Conservation (phyloP, 495 filamentous ascomycete genomes). For the Daldinia concentrica region DNA sequence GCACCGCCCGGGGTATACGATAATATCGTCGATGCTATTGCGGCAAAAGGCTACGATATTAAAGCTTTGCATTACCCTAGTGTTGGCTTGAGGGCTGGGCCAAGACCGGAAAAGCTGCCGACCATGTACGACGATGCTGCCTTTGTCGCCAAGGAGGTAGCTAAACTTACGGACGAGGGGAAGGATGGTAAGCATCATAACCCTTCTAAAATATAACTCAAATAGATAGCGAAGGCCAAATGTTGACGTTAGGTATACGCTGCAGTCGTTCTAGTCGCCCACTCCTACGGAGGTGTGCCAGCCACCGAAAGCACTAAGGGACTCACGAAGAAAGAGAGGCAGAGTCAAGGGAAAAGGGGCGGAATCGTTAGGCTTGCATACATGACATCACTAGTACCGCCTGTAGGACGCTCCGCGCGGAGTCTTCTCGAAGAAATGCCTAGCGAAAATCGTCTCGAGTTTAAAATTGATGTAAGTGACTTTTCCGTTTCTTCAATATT, state of each 20-base stretch:
- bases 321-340: constrained; percentile 51
- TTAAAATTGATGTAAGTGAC: constrained; percentile 38
- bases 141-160: constrained; percentile 40
- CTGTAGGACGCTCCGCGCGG: constrained; percentile 23
- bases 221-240: not conserved
- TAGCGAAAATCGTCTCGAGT: constrained; percentile 8
- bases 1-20: constrained; percentile 44
- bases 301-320: constrained; percentile 50
- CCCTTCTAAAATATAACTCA: not conserved
- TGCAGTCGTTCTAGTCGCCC: constrained; percentile 44
- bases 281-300: constrained; percentile 52
- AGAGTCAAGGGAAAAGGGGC: constrained; percentile 50
- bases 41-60: constrained; percentile 42
- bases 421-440: constrained; percentile 14
- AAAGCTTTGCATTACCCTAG: constrained; percentile 33
- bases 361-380: constrained; percentile 55
- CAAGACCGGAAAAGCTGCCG: constrained; percentile 6
- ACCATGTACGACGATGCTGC: constrained; percentile 46
- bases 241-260: not conserved
- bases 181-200: constrained; percentile 39
- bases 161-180: constrained; percentile 46
- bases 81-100: constrained; percentile 22
- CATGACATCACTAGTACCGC: constrained; percentile 43
- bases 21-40: constrained; percentile 39
- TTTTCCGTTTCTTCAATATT: not conserved